phyloP scores from a whole-genome alignment of 352 stramenopile species.

The Pilasporangium apinafurcum region DNA sequence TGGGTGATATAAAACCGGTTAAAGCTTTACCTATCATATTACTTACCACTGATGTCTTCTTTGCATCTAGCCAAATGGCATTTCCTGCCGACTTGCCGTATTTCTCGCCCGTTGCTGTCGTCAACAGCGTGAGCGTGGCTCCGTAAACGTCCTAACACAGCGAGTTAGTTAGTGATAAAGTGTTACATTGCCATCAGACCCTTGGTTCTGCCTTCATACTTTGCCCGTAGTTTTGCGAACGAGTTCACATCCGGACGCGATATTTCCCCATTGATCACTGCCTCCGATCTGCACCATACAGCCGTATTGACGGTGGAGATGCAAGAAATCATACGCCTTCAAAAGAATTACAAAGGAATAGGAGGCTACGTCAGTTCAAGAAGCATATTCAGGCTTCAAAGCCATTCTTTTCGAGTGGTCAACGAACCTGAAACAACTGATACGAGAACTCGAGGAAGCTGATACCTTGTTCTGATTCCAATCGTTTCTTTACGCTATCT shows the following conservation, averaged over 20 bases:
- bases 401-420: too few species aligned
- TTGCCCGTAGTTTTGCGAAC: conserved; percentile 86
- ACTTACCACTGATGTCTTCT: conserved; percentile 93
- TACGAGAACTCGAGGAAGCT: conserved; percentile 99
- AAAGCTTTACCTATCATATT: too few species aligned
- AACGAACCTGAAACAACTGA: conserved; percentile 97
- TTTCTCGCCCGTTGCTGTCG: conserved; percentile 96
- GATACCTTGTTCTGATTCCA: conserved; percentile 93
- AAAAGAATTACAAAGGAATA: not conserved
- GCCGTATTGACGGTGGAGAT: conserved; percentile 89
- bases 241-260: conserved; percentile 95
- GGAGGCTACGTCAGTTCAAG: not conserved
- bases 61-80: conserved; percentile 96
- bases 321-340: conserved; percentile 97
- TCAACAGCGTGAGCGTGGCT: conserved; percentile 96
- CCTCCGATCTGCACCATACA: conserved; percentile 96
- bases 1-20: too few species aligned
- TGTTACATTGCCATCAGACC: conserved; percentile 10
- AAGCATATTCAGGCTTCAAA: not conserved
- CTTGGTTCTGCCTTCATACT: conserved; percentile 8
- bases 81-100: conserved; percentile 99
- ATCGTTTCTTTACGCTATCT: conserved; percentile 96
- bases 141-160: conserved; percentile 82
- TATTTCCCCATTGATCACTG: conserved; percentile 99
- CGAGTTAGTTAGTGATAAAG: not conserved